Evolutionary conservation across 441 rosid species (phyloP), one percentile per base, ranked within the genome.

Genomic region (Croton laevigatus): DNA sequence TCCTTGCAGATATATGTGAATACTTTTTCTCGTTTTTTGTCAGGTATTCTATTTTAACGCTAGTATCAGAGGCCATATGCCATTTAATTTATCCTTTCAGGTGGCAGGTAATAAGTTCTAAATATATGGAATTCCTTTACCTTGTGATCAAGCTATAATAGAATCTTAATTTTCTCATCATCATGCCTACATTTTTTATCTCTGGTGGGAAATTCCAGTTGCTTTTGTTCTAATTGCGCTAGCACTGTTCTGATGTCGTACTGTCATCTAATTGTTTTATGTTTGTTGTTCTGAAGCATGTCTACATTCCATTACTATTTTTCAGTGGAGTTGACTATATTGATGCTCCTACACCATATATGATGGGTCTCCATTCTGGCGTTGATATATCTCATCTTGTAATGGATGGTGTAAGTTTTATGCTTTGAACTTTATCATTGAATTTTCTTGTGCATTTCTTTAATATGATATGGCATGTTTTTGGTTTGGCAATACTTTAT

Each of bases 271-370:
- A 82, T 85, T 67, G 67, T 78, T 82, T 73, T 69, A 78, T 87
- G 79, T 76, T 93, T 88, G 79, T 83, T 83, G 79, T 84, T 81
- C 85, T 88, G 94, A 86, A 93, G 99, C 99, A 96, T 79, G 99
- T 96, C 89, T 90, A 96, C 96, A 96, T 96, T 89, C 98, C 99
- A 62, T 91, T 90, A 76, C 96, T 96, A 79, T 96, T 96, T 91
- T 96, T 91, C 90, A 93, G 93, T 91, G 99, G 98, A 90, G 99
- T 91, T 23, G 98, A 96, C 89, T 89, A 96, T 79, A 88, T 96
- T 81, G 98, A 96, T 76, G 98, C 98, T 73, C 99, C 98, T 64
- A 93, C 97, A 49, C 99, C 99, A 58, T 96, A 93, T 81, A 93
- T 96, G 98, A 96, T 90, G 97, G 99, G 99, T 80, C 98, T 96